Evolutionary conservation across 306 rosid genomes (phyloP).

Genomic region (Cotoneaster glaucophyllus): DNA sequence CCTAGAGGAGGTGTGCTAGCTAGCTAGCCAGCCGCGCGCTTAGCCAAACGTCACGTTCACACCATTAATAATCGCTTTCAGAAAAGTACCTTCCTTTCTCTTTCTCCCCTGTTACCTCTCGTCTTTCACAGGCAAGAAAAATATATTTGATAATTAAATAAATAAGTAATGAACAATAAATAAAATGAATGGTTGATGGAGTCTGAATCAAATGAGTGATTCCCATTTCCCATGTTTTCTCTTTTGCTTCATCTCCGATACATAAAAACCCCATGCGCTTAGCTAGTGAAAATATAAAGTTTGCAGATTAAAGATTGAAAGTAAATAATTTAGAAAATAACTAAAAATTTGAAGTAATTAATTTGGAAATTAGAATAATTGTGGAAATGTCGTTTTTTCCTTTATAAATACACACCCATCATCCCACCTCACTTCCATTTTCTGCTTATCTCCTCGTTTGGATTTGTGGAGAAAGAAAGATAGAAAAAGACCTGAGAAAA

Average conservation of each 20-base stretch:
- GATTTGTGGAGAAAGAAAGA: constrained; percentile 18
- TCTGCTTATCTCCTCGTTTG: constrained; percentile 37
- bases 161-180: background rate
- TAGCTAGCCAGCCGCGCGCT: constrained; percentile 4
- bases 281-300: background rate
- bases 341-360: too few species aligned
- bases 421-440: constrained; percentile 50
- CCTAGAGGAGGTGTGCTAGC: background rate
- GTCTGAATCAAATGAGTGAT: constrained; percentile 17
- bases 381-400: constrained; percentile 44
- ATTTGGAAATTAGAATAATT: constrained; percentile 35
- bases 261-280: background rate
- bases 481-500: constrained; percentile 9
- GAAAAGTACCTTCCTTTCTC: constrained; percentile 30
- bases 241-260: constrained; percentile 30
- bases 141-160: background rate
- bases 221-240: constrained; percentile 21
- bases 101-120: constrained; percentile 22
- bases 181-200: constrained; percentile 19
- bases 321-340: too few species aligned
- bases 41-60: constrained; percentile 49
- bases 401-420: constrained; percentile 61
- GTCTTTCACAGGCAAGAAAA: constrained; percentile 4
- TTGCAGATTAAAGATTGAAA: background rate
- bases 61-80: constrained; percentile 44